A percentile compares a stretch with the other conserved stretches of the same genome.
phyloP scores from a whole-genome alignment of 768 basidiomycete species.

The Trametes cinnabarina region DNA sequence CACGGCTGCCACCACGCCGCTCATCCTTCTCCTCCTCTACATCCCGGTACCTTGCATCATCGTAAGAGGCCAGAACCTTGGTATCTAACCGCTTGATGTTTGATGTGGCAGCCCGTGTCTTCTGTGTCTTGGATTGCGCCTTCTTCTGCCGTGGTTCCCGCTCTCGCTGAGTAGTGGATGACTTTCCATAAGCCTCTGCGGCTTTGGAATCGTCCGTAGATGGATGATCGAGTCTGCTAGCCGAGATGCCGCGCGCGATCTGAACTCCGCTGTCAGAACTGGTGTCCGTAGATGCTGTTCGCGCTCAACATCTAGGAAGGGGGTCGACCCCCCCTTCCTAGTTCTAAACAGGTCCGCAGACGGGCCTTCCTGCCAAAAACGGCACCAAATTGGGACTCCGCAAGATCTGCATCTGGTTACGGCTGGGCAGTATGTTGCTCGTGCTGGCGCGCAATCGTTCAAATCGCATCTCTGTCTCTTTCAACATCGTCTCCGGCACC shows the following conservation, averaged over 20 bases:
- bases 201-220: background rate
- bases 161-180: too few species aligned
- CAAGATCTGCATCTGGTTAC: background rate
- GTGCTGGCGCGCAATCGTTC: too few species aligned
- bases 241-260: constrained; percentile 10
- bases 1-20: background rate
- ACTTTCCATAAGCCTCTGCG: constrained; percentile 7
- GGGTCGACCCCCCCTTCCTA: constrained; percentile 9
- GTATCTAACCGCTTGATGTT: background rate
- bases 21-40: background rate
- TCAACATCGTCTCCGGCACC: background rate
- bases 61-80: background rate
- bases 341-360: background rate
- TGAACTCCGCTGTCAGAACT: background rate
- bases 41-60: background rate
- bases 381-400: background rate
- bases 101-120: too few species aligned
- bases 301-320: constrained; percentile 2
- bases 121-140: too few species aligned
- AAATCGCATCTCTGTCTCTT: background rate
- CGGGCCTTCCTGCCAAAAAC: background rate
- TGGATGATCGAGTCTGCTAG: background rate
- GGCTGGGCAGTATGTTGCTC: background rate
- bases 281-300: background rate
- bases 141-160: too few species aligned